Evolutionary conservation across 2,329 filamentous ascomycete genomes (phyloP), one percentile per base, ranked within the genome.

Genomic region (Stachybotrys elegans): DNA sequence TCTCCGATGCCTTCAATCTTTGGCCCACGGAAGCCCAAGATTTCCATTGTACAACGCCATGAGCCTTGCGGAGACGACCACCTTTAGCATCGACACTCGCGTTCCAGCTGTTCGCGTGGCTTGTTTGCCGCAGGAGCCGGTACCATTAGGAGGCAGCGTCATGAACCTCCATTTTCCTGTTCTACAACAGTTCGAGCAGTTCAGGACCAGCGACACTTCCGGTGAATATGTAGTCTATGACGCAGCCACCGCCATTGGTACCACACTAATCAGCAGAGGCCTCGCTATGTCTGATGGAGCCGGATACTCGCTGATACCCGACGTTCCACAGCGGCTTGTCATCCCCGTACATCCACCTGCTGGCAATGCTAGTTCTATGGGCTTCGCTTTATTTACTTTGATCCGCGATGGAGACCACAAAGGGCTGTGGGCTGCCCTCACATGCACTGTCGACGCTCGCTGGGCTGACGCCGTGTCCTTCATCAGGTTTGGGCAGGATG

Each of bases 91-190:
- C 5, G 35, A 45, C 6, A 48, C 46, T 9, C 25, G 35, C 22
- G 29, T 38, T 1, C 46, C 46, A 8, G 43, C 46, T 4, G 43
- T 40, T 9, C 29, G 43, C 9, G 40, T 46, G 3, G 22, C 36
- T 13, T 46, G 41, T 20, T 14, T 19, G n/a, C 16, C 42, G 7
- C 32, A 35, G 32, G 32, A 35, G 8, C 25, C 25, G 8, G 14
- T 29, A 9, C 14, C 25, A 8, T 14, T 29, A 9, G 14, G 14
- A 8, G 14, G 25, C 25, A 29, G 25, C 25, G 14, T 9, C 14
- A 29, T 29, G 9, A 29, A 29, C 14, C 9, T 29, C 25, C 9
- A 29, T 29, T 29, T 29, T 14, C 25, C 25, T 9, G 25, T 29
- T 29, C 8, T 29, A 9, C 8, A 29, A 8, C 25, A 29, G 14